Evolutionary conservation across 176 grass and related monocot species (phyloP), one percentile per base, ranked within the genome.

Genomic region (Lolium perenne): DNA sequence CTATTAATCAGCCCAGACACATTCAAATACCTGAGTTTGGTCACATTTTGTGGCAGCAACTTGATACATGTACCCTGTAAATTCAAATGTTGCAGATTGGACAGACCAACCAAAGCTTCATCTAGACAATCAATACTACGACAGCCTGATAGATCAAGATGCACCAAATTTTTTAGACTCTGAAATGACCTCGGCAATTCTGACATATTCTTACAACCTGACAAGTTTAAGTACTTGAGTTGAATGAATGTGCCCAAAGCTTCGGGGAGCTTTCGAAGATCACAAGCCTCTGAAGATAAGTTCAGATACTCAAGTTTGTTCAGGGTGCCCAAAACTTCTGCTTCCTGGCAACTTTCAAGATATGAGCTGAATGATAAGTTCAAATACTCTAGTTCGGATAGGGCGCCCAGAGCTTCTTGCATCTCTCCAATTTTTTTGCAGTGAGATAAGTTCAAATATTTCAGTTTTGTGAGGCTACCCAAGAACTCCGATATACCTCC

Each of bases 301-400:
- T 84, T 46, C 2, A 84, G 22, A 84, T 84, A 45, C 43, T 84
- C 41, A 0, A 84, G 82, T 62, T 75, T 75, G 46, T 10, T 20
- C 10, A 84, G 23, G 21, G 15, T 21, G 2, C 56, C 73, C 58
- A 46, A 84, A 61, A 32, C 6, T 16, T 0, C 46, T 21, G 8
- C 7, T 41, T 69, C 35, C 4, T 0, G 66, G 4, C 8, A 69
- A 69, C 66, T 18, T 20, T 69, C 7, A 41, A 69, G 6, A 20
- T 41, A 69, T 38, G 32, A 69, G 32, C 66, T 18, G 41, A 4
- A 41, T 48, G 73, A 85, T 4, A 85, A 58, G 12, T 86, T 29
- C 15, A 86, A 21, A 70, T 86, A 56, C 1, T 21, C 48, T 14
- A 85, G 74, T 46, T 78, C 17, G 0, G 49, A 29, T 17, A 78